phyloP scores from a whole-genome alignment of 2,329 filamentous ascomycete genomes.

The Orbilia javanica region DNA sequence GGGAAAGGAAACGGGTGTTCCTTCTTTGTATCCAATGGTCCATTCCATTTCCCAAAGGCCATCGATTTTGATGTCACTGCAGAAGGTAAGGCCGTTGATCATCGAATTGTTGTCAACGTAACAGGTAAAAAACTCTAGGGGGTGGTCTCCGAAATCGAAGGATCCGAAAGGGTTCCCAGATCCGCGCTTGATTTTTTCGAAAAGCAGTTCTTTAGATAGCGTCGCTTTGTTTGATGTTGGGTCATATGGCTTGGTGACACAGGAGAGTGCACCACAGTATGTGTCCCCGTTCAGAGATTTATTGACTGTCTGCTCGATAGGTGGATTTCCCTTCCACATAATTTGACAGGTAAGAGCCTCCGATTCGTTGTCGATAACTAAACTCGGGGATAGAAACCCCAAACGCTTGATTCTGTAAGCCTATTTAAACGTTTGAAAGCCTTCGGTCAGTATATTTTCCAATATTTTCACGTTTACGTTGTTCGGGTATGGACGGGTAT shows the following conservation, averaged over 20 bases:
- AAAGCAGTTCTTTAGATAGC: not conserved
- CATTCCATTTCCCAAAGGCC: too few species aligned
- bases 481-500: not conserved
- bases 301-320: not conserved
- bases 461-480: too few species aligned
- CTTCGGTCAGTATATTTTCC: too few species aligned
- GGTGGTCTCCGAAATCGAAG: not conserved
- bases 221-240: too few species aligned
- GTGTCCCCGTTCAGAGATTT: too few species aligned
- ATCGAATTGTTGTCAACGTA: not conserved
- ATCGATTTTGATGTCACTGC: too few species aligned
- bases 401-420: conserved; percentile 33
- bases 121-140: not conserved
- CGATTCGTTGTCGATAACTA: not conserved
- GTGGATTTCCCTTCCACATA: not conserved
- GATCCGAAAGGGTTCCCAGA: not conserved
- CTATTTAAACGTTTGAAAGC: not conserved
- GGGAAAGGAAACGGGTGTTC: too few species aligned
- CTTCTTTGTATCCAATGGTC: too few species aligned
- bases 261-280: too few species aligned
- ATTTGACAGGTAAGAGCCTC: not conserved
- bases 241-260: too few species aligned
- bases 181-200: not conserved
- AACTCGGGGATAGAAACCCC: conserved; percentile 12
- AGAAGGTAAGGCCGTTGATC: conserved; percentile 5